Conservation (phyloP, 169 alveolate species). For the Fabrea salina region DNA sequence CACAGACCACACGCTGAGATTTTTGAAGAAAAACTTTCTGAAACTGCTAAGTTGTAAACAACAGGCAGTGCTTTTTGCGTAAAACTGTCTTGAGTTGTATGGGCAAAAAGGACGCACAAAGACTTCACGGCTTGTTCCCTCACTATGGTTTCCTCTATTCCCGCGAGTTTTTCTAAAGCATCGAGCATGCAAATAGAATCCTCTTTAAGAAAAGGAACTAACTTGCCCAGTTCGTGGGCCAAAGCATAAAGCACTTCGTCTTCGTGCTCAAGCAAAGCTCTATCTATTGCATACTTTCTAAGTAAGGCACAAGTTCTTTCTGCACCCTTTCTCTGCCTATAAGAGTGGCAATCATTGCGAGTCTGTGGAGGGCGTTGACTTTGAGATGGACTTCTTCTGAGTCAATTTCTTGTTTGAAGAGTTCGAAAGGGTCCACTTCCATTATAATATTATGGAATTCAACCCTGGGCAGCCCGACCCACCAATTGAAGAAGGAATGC, state of each 20-base stretch:
- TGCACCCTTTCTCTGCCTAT: conserved; percentile 59
- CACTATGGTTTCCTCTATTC: conserved; percentile 79
- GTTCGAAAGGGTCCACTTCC: conserved; percentile 52
- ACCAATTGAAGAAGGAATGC: conserved; percentile 17
- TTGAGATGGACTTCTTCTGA: conserved; percentile 71
- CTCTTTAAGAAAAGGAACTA: conserved; percentile 19
- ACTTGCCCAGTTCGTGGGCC: conserved; percentile 67
- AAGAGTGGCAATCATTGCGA: conserved; percentile 56
- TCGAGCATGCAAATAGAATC: conserved; percentile 38
- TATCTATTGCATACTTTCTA: conserved; percentile 41
- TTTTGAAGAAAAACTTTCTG: conserved; percentile 75
- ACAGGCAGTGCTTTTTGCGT: conserved; percentile 49
- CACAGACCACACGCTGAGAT: conserved; percentile 72
- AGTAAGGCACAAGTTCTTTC: conserved; percentile 56
- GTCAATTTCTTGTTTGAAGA: conserved; percentile 68
- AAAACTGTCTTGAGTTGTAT: conserved; percentile 52
- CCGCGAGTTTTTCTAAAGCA: conserved; percentile 60
- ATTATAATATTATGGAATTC: too few species aligned
- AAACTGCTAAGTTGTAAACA: conserved; percentile 54
- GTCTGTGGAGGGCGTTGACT: conserved; percentile 78
- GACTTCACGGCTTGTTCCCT: conserved; percentile 75
- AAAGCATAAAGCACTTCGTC: conserved; percentile 79
- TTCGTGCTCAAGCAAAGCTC: conserved; percentile 37
- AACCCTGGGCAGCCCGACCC: conserved; percentile 38
- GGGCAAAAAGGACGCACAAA: conserved; percentile 42